Percentiles rank a stretch among this genome's conserved stretches.
phyloP scores from a whole-genome alignment of 257 asterid genomes.

The Handroanthus guayacan region DNA sequence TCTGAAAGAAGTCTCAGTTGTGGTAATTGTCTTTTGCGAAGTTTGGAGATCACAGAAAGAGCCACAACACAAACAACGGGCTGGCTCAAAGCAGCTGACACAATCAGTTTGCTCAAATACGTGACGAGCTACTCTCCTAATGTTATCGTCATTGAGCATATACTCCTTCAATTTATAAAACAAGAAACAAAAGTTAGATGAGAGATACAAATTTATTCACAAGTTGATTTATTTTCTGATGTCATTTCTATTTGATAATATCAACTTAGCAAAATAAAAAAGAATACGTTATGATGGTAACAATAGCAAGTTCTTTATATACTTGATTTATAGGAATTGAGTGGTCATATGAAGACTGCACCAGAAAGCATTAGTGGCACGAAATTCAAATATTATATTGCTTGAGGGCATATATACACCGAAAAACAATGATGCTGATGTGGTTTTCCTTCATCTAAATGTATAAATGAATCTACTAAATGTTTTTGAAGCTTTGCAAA shows the following conservation, averaged over 20 bases:
- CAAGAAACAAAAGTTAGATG: slow-evolving; percentile 14
- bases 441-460: not conserved
- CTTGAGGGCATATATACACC: not conserved
- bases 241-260: not conserved
- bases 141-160: slow-evolving; percentile 42
- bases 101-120: slow-evolving; percentile 49
- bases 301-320: slow-evolving; percentile 8
- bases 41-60: slow-evolving; percentile 64
- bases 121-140: slow-evolving; percentile 46
- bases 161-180: slow-evolving; percentile 45
- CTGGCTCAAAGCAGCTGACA: slow-evolving; percentile 51
- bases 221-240: slow-evolving; percentile 13
- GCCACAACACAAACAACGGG: slow-evolving; percentile 69
- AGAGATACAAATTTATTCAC: slow-evolving; percentile 3
- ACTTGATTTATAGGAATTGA: slow-evolving; percentile 12
- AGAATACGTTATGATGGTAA: not conserved
- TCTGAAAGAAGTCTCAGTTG: slow-evolving; percentile 54
- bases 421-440: not conserved
- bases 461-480: slow-evolving; percentile 21
- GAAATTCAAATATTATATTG: not conserved
- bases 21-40: slow-evolving; percentile 47
- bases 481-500: not conserved
- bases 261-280: slow-evolving; percentile 15
- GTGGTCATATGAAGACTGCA: not conserved
- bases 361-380: not conserved